Evolutionary conservation across 805 yeast genomes (phyloP).

Genomic region (Kodamaea leandrae): DNA sequence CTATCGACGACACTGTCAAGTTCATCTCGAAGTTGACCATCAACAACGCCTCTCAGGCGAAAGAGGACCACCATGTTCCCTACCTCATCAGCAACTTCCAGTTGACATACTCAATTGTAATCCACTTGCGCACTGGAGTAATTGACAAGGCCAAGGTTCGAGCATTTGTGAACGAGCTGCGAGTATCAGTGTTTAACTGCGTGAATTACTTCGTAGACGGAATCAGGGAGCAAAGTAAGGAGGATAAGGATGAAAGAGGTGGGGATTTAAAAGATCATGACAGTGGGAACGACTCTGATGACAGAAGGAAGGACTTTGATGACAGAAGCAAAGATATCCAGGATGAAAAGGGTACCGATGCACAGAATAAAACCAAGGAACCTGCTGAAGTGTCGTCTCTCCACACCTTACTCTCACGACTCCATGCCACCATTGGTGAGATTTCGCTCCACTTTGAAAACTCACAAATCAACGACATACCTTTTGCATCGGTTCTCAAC

Average conservation of each 20-base stretch:
- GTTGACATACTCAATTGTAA: conserved; percentile 14
- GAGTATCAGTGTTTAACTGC: conserved; percentile 20
- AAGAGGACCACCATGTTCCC: conserved; percentile 10
- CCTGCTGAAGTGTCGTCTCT: background rate
- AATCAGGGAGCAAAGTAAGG: background rate
- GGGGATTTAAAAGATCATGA: background rate
- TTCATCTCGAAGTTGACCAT: conserved; percentile 14
- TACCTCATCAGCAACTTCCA: conserved; percentile 6
- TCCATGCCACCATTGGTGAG: conserved; percentile 23
- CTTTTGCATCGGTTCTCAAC: conserved; percentile 26
- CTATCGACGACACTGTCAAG: conserved; percentile 18
- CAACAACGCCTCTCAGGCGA: conserved; percentile 12
- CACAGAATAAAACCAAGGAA: background rate
- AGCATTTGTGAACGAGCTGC: conserved; percentile 23
- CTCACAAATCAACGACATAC: conserved; percentile 25
- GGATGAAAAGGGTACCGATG: background rate
- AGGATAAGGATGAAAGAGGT: background rate
- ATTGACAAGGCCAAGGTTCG: conserved; percentile 19
- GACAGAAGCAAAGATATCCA: no score
- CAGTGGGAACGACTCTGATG: no score
- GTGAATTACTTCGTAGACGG: conserved; percentile 15
- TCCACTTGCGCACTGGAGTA: conserved; percentile 18
- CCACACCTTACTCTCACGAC: conserved; percentile 15
- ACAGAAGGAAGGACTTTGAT: background rate
- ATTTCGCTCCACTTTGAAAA: conserved; percentile 29